Base-by-base conservation (phyloP, 2,329 filamentous ascomycete species). In the Leptographium procerum region DNA sequence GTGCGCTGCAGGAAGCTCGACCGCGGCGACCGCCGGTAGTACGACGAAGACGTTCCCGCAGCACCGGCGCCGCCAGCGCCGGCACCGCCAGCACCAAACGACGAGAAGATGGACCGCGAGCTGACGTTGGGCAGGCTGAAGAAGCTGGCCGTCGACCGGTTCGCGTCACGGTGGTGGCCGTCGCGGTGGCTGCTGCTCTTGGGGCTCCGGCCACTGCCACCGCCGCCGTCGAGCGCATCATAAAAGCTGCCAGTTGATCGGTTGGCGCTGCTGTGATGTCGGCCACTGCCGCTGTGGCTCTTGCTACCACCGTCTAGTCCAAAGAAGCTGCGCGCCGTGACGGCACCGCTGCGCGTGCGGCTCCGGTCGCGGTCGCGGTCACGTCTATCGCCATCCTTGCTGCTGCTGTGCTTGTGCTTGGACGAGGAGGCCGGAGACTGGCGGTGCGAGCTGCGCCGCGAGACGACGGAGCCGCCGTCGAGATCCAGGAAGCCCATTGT, bases 11-110 rank as follows among this genome's bases (percentile, higher is more conserved):
- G 73, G 75, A 95, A 96, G 67, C 85, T 87, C 61, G 83, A 79
- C 64, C 92, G 87, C 2, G 92, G 89, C 22, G 88, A 88, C 67
- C 89, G 88, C 69, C 89, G 89, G 73, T 91, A 91, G 69, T 88
- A 86, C 48, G 81, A 82, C 40, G 70, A 68, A n/a, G n/a, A n/a
- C n/a, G n/a, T n/a, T n/a, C n/a, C n/a, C n/a, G n/a, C n/a, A n/a
- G n/a, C 29, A 65, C 34, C 26, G 45, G 29, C 34, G 11, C 51
- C n/a, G 60, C 61, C 54, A 64, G 62, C 34, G 59, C 59, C n/a
- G n/a, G 61, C 52, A 47, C 34, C 40, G 10, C 5, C 4, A 16
- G 36, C 5, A 34, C 47, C 53, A 16, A 55, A 59, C 53, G 68
- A 67, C 26, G 73, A 72, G 61, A 80, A 80, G 67, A 80, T 73